Evolutionary conservation across 352 stramenopile species (phyloP), one percentile per base, ranked within the genome.

Genomic region (Phytophthora palmivora): DNA sequence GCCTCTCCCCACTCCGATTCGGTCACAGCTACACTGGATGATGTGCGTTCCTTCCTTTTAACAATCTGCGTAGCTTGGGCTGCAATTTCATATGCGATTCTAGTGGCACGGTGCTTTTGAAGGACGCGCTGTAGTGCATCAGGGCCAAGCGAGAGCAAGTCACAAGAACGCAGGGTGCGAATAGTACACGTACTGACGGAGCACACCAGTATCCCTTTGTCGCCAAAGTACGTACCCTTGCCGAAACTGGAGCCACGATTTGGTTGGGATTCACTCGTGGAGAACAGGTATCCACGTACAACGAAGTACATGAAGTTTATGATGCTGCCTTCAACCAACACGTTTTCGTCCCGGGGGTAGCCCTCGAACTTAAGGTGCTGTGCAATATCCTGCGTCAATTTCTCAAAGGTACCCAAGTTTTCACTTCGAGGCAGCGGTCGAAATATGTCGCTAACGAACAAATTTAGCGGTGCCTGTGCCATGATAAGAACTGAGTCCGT

Each of bases 291-390:
- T 0, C 82, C 82, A 41, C 67, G 67, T 0, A 87, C 76, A n/a
- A 92, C 78, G 37, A 92, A 88, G 39, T 85, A 89, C 82, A 92
- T 89, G 24, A 70, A 61, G 33, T 82, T 87, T 24, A 78, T 70
- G 26, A 92, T 84, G 36, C 65, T 87, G 2, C 78, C 82, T 74
- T 92, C 80, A 0, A 88, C 74, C 2, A 92, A 18, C 12, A 89
- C 80, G 10, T 75, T 73, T 37, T 92, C 82, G 14, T 67, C 75
- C 7, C 74, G 76, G 0, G 80, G 82, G 33, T 89, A 89, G 0
- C 79, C 79, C 59, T 92, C 80, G 50, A 89, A 89, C 19, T 60
- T 67, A 14, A 92, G 59, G 19, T 75, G 45, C 12, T 72, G 70
- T 0, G 79, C 79, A 22, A 91, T 71, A 11, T 67, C 48, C 6